Conservation (phyloP, 2,329 filamentous ascomycete species). For the Fusarium drepaniforme region DNA sequence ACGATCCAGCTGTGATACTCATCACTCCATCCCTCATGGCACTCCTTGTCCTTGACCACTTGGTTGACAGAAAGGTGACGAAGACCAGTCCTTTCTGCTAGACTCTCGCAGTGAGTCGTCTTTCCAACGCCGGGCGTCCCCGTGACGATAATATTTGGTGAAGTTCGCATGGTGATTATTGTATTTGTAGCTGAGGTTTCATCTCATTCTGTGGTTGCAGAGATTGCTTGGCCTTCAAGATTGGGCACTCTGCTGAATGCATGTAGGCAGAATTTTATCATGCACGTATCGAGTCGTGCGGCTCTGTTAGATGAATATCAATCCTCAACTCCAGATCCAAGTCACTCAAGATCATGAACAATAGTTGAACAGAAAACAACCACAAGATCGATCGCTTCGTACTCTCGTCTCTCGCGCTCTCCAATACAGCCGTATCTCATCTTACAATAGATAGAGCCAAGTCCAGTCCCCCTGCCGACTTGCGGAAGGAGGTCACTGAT, state of each 20-base stretch:
- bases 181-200: not conserved
- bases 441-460: slow-evolving; percentile 40
- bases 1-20: slow-evolving; percentile 91
- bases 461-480: slow-evolving; percentile 26
- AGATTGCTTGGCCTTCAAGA: slow-evolving; percentile 32
- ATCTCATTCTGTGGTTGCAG: slow-evolving; percentile 31
- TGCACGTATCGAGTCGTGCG: slow-evolving; percentile 35
- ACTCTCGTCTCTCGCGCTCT: slow-evolving; percentile 35
- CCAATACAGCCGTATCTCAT: slow-evolving; percentile 43
- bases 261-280: slow-evolving; percentile 17
- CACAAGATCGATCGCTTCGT: slow-evolving; percentile 37
- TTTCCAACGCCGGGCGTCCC: slow-evolving; percentile 97
- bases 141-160: slow-evolving; percentile 93
- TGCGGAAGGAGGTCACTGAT: slow-evolving; percentile 30
- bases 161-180: slow-evolving; percentile 56
- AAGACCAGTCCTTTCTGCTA: slow-evolving; percentile 81
- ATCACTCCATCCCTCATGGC: slow-evolving; percentile 89
- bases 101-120: slow-evolving; percentile 87
- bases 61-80: slow-evolving; percentile 91
- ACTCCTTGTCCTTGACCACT: slow-evolving; percentile 88
- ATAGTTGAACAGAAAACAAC: slow-evolving; percentile 31
- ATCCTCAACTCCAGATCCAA: not conserved
- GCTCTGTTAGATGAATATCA: slow-evolving; percentile 26
- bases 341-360: slow-evolving; percentile 1
- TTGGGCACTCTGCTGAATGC: slow-evolving; percentile 17